Percentiles rank a stretch among this genome's conserved stretches.
Evolutionary conservation across 2,329 filamentous ascomycete genomes (phyloP).

Genomic region (Pseudogymnoascus sp.): DNA sequence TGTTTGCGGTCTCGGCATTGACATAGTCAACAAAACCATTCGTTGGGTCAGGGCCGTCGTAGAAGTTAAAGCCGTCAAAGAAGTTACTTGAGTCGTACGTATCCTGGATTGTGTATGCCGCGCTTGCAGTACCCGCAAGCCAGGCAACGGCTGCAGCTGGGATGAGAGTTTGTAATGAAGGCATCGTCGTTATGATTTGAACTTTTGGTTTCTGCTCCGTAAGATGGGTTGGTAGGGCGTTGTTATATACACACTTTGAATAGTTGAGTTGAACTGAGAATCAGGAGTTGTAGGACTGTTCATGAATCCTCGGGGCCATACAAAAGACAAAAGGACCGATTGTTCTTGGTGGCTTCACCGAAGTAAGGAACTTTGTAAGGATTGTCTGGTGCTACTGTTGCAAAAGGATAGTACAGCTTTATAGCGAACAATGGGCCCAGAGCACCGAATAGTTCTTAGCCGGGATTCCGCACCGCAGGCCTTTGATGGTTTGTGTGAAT

Average conservation of each 20-base stretch:
- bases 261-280: background rate
- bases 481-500: background rate
- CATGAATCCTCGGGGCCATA: background rate
- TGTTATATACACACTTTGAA: background rate
- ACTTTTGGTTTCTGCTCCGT: background rate
- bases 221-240: background rate
- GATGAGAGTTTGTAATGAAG: background rate
- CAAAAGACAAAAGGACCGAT: conserved; percentile 2
- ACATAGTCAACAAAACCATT: conserved; percentile 67
- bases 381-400: background rate
- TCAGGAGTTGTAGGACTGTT: background rate
- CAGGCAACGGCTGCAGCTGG: background rate
- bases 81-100: conserved; percentile 38
- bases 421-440: background rate
- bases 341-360: background rate
- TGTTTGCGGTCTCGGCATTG: conserved; percentile 47
- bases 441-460: background rate
- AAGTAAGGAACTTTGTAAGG: background rate
- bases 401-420: background rate
- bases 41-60: conserved; percentile 56
- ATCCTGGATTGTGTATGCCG: conserved; percentile 34
- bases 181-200: background rate
- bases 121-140: conserved; percentile 20
- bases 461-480: background rate
- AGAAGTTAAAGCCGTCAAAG: conserved; percentile 46